Evolutionary conservation across 345 rosid species (phyloP).

Genomic region (Salix exigua): DNA sequence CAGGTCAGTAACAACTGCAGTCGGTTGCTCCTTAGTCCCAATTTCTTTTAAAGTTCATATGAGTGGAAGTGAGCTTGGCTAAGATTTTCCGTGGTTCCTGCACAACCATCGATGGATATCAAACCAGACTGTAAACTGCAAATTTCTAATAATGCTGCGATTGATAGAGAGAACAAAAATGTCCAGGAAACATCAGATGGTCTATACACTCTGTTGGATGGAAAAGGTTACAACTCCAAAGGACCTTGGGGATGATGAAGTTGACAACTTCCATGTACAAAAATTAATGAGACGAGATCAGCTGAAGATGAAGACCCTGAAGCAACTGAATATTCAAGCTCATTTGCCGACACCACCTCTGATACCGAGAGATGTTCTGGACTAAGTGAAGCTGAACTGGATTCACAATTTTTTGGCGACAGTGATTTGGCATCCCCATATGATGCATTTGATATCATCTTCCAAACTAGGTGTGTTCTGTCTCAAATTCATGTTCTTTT

Average conservation of each 20-base stretch:
- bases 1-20: too few species aligned
- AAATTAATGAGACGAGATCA: conserved; percentile 10
- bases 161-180: conserved; percentile 31
- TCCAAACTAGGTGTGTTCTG: conserved; percentile 51
- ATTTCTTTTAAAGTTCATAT: background rate
- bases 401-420: conserved; percentile 60
- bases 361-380: conserved; percentile 44
- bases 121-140: conserved; percentile 27
- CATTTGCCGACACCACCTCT: conserved; percentile 62
- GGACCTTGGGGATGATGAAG: conserved; percentile 43
- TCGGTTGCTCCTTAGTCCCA: background rate
- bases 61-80: conserved; percentile 7
- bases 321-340: conserved; percentile 48
- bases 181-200: conserved; percentile 25
- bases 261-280: conserved; percentile 46
- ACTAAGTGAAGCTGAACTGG: conserved; percentile 71
- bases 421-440: conserved; percentile 48
- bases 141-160: conserved; percentile 19
- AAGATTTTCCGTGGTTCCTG: conserved; percentile 30
- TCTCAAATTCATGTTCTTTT: background rate
- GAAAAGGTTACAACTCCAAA: conserved; percentile 21
- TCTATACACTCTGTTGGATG: conserved; percentile 18
- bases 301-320: conserved; percentile 55
- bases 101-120: conserved; percentile 37
- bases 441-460: conserved; percentile 49